Base-by-base conservation (phyloP, 805 yeast species). In the Crinitomyces ghanaensis region DNA sequence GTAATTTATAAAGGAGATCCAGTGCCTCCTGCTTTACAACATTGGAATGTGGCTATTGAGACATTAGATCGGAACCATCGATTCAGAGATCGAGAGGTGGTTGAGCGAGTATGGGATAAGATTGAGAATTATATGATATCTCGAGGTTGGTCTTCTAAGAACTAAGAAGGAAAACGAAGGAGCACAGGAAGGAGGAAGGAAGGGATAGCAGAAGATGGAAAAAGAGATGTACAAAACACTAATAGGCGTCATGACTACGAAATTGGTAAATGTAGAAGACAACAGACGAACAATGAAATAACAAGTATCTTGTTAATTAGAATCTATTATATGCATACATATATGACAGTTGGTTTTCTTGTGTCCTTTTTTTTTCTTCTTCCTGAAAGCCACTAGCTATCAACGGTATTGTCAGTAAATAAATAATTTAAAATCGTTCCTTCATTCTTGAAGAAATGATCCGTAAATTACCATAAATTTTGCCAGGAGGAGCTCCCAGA, bases 401-500 rank as follows among this genome's bases (percentile, higher is more conserved):
- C n/a, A n/a, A n/a, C n/a, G n/a, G n/a, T n/a, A n/a, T n/a, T n/a
- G n/a, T n/a, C n/a, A n/a, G n/a, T n/a, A n/a, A n/a, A n/a, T n/a
- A n/a, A n/a, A n/a, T n/a, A n/a, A 17, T 28, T 43, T 60, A 91
- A 58, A 81, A 91, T 52, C 97, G 76, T 61, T 91, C 98, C 64
- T 91, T 91, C 77, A 91, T 73, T 62, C 98, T 74, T 8, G 96
- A 82, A 30, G 97, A 95, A 46, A 91, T 93, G 24, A 93, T 84
- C 63, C 98, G 81, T 59, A 91, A 69, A 58, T 91, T 91, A 45
- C 97, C 97, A 55, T 91, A 91, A 37, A 91, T 95, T 60, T 91
- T 91, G 44, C 97, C 96, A 25, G 98, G 98, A 26, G 97, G 98
- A 40, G 93, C 77, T 65, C 99, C 99, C 49, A 91, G 70, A 62